A percentile compares a stretch with the other conserved stretches of the same genome.
Conservation (phyloP, 768 basidiomycete genomes). For the Ramaria sp. region DNA sequence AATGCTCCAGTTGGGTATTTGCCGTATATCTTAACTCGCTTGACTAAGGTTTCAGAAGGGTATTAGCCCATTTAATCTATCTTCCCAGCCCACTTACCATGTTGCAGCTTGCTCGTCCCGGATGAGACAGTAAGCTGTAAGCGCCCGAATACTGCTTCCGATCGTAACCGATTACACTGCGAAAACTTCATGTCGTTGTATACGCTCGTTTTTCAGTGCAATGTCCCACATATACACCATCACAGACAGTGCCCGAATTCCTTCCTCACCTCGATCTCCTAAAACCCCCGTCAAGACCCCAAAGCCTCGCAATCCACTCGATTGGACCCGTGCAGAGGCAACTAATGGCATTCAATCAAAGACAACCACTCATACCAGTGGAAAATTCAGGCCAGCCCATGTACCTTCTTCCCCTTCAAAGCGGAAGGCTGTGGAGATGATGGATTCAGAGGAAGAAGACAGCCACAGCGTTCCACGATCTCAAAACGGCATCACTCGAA, state of each 20-base stretch:
- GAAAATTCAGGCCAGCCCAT: neutral
- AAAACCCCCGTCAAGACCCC: neutral
- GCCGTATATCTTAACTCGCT: constrained; percentile 85
- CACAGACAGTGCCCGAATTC: neutral
- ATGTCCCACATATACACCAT: constrained; percentile 1
- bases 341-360: neutral
- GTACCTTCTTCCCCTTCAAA: constrained; percentile 8
- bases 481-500: constrained; percentile 5
- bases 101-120: neutral
- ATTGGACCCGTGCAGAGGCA: neutral
- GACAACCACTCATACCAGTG: neutral
- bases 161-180: neutral
- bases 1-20: constrained; percentile 90
- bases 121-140: neutral
- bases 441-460: constrained; percentile 21
- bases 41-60: neutral
- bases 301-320: neutral
- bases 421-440: constrained; percentile 17
- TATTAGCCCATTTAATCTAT: too few species aligned
- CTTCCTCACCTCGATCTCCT: neutral
- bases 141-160: constrained; percentile 1
- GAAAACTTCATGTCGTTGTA: constrained; percentile 4
- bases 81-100: neutral
- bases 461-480: constrained; percentile 9
- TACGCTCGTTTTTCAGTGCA: neutral